Evolutionary conservation across 345 rosid species (phyloP).

Genomic region (Murraya koenigii): DNA sequence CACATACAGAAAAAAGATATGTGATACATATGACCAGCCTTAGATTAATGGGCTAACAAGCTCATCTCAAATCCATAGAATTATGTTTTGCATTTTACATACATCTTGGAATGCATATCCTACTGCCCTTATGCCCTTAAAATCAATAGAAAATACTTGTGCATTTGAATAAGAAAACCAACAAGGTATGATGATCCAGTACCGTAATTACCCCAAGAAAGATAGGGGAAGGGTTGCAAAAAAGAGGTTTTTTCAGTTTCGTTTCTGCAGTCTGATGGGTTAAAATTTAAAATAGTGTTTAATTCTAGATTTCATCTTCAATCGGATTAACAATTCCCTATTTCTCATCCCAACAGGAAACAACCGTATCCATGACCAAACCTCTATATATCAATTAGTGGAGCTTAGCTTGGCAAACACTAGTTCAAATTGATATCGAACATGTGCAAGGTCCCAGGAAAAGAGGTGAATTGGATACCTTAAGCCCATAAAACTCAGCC

Average conservation of each 20-base stretch:
- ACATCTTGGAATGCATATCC: background rate
- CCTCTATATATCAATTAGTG: background rate
- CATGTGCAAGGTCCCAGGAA: background rate
- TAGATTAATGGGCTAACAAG: background rate
- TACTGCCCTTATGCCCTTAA: background rate
- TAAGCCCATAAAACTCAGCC: background rate
- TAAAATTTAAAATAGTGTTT: background rate
- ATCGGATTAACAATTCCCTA: background rate
- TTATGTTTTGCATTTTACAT: background rate
- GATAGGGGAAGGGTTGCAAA: background rate
- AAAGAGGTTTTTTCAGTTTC: background rate
- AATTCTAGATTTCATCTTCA: background rate
- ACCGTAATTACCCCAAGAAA: background rate
- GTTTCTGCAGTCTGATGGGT: background rate
- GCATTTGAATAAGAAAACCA: background rate
- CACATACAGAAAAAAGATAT: conserved; percentile 1
- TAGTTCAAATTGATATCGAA: background rate
- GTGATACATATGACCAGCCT: background rate
- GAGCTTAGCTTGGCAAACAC: background rate
- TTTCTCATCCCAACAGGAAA: too few relatives aligned
- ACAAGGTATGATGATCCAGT: background rate
- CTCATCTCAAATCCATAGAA: background rate
- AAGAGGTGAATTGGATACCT: background rate
- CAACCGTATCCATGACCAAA: too few relatives aligned
- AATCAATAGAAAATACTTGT: background rate